A percentile compares a stretch with the other conserved stretches of the same genome.
phyloP scores from a whole-genome alignment of 139 green algal genomes.

The Gonium pectorale region DNA sequence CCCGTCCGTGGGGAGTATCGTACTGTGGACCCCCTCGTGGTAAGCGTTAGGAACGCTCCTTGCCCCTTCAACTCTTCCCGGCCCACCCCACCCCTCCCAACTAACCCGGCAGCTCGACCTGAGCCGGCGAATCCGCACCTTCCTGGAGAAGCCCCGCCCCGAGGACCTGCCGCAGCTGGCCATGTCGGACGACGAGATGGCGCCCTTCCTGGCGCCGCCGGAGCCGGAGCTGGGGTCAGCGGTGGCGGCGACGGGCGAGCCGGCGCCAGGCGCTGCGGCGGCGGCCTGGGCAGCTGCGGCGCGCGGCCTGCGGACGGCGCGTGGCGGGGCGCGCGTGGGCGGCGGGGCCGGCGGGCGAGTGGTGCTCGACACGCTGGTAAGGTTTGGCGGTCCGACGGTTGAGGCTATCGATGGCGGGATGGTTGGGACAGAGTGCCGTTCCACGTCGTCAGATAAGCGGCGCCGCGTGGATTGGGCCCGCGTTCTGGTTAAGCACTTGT shows the following conservation, averaged over 20 bases:
- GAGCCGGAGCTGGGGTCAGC: neutral
- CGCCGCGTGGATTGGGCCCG: too few species aligned
- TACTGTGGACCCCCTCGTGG: too few species aligned
- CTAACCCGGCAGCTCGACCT: constrained; percentile 28
- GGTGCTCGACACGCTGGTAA: constrained; percentile 33
- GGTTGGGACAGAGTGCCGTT: neutral
- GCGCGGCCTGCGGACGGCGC: neutral
- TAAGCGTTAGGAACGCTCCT: constrained; percentile 1
- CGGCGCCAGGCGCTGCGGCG: neutral
- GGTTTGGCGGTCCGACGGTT: neutral
- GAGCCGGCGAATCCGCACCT: constrained; percentile 10
- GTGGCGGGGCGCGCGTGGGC: neutral
- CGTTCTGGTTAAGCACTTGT: too few species aligned
- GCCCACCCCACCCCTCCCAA: neutral
- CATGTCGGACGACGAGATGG: constrained; percentile 35
- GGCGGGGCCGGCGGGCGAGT: neutral
- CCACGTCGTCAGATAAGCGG: neutral
- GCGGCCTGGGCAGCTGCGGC: neutral
- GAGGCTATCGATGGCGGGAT: neutral
- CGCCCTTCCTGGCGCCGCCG: constrained; percentile 19
- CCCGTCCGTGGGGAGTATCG: too few species aligned
- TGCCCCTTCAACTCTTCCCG: neutral
- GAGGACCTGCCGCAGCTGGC: constrained; percentile 10
- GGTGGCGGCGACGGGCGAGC: neutral
- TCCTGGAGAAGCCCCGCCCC: constrained; percentile 27